Base-by-base conservation (phyloP, 2,329 filamentous ascomycete genomes). In the Colletotrichum sp. region DNA sequence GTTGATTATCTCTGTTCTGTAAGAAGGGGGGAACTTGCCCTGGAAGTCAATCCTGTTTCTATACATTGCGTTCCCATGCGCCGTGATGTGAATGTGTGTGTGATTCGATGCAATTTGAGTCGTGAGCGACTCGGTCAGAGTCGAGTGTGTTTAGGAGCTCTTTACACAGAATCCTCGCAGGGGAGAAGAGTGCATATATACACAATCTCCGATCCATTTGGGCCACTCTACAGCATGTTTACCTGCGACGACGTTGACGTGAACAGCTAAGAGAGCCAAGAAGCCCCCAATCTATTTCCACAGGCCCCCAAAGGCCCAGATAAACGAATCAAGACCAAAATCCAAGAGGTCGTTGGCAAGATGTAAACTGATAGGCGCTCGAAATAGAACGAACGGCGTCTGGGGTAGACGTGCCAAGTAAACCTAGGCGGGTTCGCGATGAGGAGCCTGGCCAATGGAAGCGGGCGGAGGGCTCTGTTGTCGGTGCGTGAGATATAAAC, bases 1-100 rank as follows among this genome's bases (percentile, higher is more conserved):
- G 36, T 68, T 65, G 72, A 72, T 67, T 63, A 68, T 75, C 72
- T 72, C 69, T 72, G 69, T 72, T 75, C 62, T 71, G 63, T 75
- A 26, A 44, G 72, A 68, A 64, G 62, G 62, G 69, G 63, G 63
- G 32, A 30, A 36, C 28, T 72, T 72, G 62, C 62, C 55, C 72
- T 72, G 52, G 18, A 75, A 75, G 62, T 49, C 44, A 28, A 75
- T 57, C 63, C 6, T 75, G 39, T 64, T 72, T 55, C 28, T 75
- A 57, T 10, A 57, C 28, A 21, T 16, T 16, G 8, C 30, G n/a
- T n/a, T 30, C 15, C 24, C 28, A 4, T 28, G 13, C 36, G 32
- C 8, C 21, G 57, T 32, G 44, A 2, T n/a, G 34, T 72, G 69
- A 62, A 44, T 10, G 2, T n/a, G 52, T 44, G n/a, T 30, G n/a